These are phyloP conservation scores for Trichoderma polysporum DNA, from an alignment of 2,329 filamentous ascomycete genomes.

Conservation along the genomic window DNA sequence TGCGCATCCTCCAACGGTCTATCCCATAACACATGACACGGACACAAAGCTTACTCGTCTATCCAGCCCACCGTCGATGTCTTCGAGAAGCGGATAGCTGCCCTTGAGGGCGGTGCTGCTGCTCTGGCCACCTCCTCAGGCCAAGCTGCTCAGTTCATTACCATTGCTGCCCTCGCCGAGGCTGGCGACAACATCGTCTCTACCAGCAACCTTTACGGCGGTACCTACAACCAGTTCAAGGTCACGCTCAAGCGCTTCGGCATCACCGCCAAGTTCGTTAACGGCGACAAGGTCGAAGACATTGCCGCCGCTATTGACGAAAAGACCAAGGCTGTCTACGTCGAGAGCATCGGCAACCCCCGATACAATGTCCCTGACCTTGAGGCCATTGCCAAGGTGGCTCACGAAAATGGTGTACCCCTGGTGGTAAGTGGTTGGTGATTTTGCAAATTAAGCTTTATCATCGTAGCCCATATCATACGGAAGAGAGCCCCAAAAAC, in stretches of 20 bases:
- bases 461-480: no score
- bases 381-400: slow-evolving; percentile 78
- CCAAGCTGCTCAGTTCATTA: slow-evolving; percentile 89
- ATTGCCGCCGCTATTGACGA: slow-evolving; percentile 84
- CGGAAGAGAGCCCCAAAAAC: not conserved
- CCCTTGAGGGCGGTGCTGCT: slow-evolving; percentile 86
- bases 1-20: not conserved
- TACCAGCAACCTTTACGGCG: slow-evolving; percentile 87
- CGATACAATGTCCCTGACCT: slow-evolving; percentile 92
- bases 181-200: slow-evolving; percentile 91
- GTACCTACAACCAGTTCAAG: slow-evolving; percentile 97
- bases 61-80: slow-evolving; percentile 84
- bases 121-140: slow-evolving; percentile 84
- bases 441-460: not conserved
- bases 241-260: slow-evolving; percentile 84
- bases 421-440: slow-evolving; percentile 50
- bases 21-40: not conserved
- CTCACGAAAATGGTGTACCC: slow-evolving; percentile 67
- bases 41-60: not conserved
- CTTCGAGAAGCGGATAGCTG: slow-evolving; percentile 94
- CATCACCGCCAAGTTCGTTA: slow-evolving; percentile 83
- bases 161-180: slow-evolving; percentile 79
- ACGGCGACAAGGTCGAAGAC: slow-evolving; percentile 75
- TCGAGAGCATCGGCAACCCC: slow-evolving; percentile 93
- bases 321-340: slow-evolving; percentile 86